phyloP scores from a whole-genome alignment of 208 protist species.

The Entamoeba moshkovskii region DNA sequence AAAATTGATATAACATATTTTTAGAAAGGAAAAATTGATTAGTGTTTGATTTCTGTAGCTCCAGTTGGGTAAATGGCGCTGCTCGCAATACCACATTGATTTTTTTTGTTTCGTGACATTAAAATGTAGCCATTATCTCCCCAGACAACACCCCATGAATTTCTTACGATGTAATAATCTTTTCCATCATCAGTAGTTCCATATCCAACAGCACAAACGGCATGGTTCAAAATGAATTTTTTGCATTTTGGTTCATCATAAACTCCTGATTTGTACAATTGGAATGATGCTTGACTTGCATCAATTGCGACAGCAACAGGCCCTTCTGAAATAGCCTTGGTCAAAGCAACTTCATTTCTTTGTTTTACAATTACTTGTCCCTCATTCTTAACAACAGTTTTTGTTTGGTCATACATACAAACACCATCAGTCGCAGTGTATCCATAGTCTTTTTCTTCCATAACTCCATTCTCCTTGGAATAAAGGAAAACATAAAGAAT shows the following conservation, averaged over 20 bases:
- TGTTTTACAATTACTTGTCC: background rate
- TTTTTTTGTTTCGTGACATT: background rate
- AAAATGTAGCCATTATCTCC: background rate
- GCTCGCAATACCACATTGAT: background rate
- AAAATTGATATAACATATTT: no score
- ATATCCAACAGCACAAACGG: conserved; percentile 21
- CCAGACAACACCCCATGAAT: background rate
- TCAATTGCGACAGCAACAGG: background rate
- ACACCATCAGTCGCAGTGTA: background rate
- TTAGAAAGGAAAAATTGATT: no score
- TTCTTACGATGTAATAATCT: conserved; percentile 10
- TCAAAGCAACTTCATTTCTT: background rate
- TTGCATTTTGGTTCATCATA: background rate
- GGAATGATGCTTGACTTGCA: background rate
- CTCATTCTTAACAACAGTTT: background rate
- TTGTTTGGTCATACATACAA: background rate
- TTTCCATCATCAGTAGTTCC: background rate
- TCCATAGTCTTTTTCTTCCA: background rate
- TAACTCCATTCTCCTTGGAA: background rate
- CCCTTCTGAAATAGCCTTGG: background rate
- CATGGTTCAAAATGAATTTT: background rate
- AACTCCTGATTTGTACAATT: background rate
- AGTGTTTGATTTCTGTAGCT: no score
- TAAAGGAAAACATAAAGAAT: background rate
- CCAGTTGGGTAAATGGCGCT: background rate